Evolutionary conservation across 176 grass and related monocot species (phyloP), one percentile per base, ranked within the genome.

Genomic region (Poa pratensis): DNA sequence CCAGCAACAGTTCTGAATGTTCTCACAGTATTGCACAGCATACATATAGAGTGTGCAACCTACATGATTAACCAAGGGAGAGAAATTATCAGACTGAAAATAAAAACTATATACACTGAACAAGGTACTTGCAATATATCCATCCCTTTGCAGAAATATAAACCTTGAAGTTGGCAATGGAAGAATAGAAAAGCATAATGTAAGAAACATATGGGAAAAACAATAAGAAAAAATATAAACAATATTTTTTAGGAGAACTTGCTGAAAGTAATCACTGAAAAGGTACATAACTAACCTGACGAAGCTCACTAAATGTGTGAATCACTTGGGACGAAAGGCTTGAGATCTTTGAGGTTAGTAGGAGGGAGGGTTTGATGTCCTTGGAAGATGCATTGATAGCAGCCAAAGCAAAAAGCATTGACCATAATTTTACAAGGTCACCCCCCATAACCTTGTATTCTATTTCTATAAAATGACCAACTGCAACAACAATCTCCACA

Each of bases 221-320:
- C 5, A 20, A 13, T 11, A 58, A 87, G 17, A 9, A 86, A 87
- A 12, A 16, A 79, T 19, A 49, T 48, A 67, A 6, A 37, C 11
- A 77, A 26, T 27, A 43, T 9, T 46, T 27, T 23, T 63, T 85
- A 59, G 39, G 75, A 43, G 23, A 23, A 81, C 50, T 32, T 53
- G 75, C 42, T 24, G 18, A 69, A 77, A 79, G 3, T 66, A 86
- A 85, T 39, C 69, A 32, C 26, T 82, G 20, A 70, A 75, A 80
- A 80, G 80, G 30, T 32, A 80, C 46, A 76, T 85, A 80, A 94
- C 92, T 62, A 82, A 98, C 96, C 91, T 96, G 93, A 59, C 96
- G 93, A 92, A 99, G 96, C 79, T 99, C 96, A 37, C 91, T 87
- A 79, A 89, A 99, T 83, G 91, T 87, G 71, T 64, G 86, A 84